Conservation (phyloP, 2,329 filamentous ascomycete species). For the Botrytis galanthina region DNA sequence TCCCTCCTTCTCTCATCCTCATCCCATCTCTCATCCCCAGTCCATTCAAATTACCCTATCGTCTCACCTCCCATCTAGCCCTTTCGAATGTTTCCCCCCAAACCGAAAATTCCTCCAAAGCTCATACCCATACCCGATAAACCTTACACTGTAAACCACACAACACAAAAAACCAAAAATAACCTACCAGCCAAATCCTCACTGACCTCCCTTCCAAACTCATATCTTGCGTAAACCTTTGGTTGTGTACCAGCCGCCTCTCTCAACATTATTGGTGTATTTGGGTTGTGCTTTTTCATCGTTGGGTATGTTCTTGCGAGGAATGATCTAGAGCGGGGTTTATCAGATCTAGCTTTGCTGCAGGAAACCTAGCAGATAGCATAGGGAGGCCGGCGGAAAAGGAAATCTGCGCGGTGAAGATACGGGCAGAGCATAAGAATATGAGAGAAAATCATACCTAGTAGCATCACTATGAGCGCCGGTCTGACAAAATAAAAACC, state of each 20-base stretch:
- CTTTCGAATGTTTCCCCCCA: neutral
- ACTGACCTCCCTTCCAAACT: constrained; percentile 66
- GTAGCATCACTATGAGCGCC: constrained; percentile 85
- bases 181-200: constrained; percentile 56
- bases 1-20: neutral
- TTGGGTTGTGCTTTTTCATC: constrained; percentile 99
- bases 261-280: constrained; percentile 89
- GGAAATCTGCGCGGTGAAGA: neutral
- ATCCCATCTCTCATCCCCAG: too few relatives aligned
- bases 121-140: neutral
- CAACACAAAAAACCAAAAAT: neutral
- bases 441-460: constrained; percentile 57
- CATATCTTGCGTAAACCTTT: constrained; percentile 88
- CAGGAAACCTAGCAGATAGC: too few relatives aligned
- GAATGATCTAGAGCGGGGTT: constrained; percentile 65
- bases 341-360: constrained; percentile 3
- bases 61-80: neutral
- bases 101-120: neutral
- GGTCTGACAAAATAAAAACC: constrained; percentile 96
- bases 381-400: neutral
- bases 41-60: too few relatives aligned
- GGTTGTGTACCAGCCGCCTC: constrained; percentile 84
- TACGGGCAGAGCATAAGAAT: neutral
- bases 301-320: constrained; percentile 88
- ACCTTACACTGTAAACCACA: neutral